Conservation (phyloP, 371 early-diverging fungal species). For the Paramicrosporidium saccamoebae region DNA sequence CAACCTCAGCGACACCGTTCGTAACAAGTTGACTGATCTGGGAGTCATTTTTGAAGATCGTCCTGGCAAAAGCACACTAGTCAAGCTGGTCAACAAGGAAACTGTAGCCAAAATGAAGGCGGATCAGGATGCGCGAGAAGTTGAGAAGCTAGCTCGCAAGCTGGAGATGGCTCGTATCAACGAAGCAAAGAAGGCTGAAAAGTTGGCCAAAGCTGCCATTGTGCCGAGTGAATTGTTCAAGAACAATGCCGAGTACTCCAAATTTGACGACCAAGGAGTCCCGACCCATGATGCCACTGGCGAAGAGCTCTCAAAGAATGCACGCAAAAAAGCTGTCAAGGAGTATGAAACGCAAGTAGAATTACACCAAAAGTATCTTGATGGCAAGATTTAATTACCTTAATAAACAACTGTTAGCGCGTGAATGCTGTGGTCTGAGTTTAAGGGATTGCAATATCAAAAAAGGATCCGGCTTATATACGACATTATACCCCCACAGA, state of each 20-base stretch:
- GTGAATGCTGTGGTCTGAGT: too few species aligned
- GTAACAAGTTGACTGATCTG: constrained; percentile 51
- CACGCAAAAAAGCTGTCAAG: constrained; percentile 53
- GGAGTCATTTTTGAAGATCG: constrained; percentile 73
- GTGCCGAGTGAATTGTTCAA: constrained; percentile 45
- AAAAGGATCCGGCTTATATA: too few species aligned
- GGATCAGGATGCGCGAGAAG: constrained; percentile 16
- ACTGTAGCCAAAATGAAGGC: constrained; percentile 19
- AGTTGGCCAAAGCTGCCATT: constrained; percentile 31
- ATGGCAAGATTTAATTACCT: too few species aligned
- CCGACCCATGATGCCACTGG: constrained; percentile 52
- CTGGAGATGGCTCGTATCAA: constrained; percentile 17
- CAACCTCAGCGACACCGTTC: constrained; percentile 36
- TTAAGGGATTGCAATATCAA: too few species aligned
- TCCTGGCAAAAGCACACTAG: constrained; percentile 59
- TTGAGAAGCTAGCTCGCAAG: constrained; percentile 22
- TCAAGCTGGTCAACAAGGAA: constrained; percentile 47
- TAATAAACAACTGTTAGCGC: too few species aligned
- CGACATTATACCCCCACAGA: too few species aligned
- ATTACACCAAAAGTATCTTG: constrained; percentile 44
- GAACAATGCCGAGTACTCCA: constrained; percentile 21
- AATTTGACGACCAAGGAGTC: constrained; percentile 54
- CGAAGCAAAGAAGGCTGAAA: constrained; percentile 23
- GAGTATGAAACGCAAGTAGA: constrained; percentile 47
- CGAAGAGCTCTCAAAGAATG: constrained; percentile 38